phyloP scores from a whole-genome alignment of 306 rosid genomes.

The Gillenia trifoliata region DNA sequence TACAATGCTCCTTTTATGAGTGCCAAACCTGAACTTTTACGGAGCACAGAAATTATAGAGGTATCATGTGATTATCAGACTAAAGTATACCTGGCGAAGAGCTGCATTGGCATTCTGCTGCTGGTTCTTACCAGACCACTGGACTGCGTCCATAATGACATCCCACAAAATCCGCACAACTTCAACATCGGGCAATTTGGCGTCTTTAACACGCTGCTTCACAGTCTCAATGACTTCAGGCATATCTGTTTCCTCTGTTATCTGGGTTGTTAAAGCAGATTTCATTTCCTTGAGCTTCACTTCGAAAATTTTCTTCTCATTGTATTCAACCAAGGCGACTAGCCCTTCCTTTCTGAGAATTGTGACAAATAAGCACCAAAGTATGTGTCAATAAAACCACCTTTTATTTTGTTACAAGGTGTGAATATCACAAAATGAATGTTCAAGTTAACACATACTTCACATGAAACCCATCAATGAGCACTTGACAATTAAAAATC shows the following conservation, averaged over 20 bases:
- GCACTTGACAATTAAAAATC: not conserved
- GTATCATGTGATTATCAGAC: not conserved
- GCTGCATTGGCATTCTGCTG: slow-evolving; percentile 99
- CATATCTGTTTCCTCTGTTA: slow-evolving; percentile 89
- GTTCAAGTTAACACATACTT: not conserved
- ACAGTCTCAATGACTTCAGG: slow-evolving; percentile 93
- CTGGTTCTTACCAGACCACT: slow-evolving; percentile 99
- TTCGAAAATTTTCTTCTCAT: slow-evolving; percentile 93
- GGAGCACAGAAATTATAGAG: not conserved
- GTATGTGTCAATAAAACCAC: not conserved
- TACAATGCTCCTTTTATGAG: not conserved
- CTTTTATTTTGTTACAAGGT: not conserved
- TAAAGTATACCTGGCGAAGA: slow-evolving; percentile 71
- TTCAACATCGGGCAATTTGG: slow-evolving; percentile 82
- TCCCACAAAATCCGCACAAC: slow-evolving; percentile 87
- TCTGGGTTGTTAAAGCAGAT: slow-evolving; percentile 83
- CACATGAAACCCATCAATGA: not conserved
- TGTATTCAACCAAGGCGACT: slow-evolving; percentile 83
- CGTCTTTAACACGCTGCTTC: slow-evolving; percentile 88
- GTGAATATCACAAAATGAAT: not conserved
- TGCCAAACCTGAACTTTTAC: not conserved
- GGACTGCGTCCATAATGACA: slow-evolving; percentile 98
- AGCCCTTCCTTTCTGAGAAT: slow-evolving; percentile 91
- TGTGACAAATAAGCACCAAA: not conserved
- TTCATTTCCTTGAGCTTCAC: slow-evolving; percentile 97